phyloP scores from a whole-genome alignment of 495 filamentous ascomycete species.

The Trichoderma gamsii region DNA sequence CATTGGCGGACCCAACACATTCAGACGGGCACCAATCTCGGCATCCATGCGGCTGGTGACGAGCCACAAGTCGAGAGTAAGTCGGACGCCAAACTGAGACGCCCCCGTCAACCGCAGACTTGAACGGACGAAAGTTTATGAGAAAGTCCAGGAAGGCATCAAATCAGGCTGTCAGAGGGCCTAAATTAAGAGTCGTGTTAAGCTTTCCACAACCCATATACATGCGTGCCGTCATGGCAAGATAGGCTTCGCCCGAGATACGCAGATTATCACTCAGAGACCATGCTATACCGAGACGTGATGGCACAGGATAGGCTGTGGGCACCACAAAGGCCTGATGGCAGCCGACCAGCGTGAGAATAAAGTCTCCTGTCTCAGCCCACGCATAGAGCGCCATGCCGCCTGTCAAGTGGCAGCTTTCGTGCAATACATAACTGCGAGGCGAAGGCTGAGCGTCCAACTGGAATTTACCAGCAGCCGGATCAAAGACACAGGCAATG shows the following conservation, averaged over 20 bases:
- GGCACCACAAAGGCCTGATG: background rate
- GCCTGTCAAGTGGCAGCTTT: conserved; percentile 41
- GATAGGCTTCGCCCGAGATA: background rate
- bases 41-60: background rate
- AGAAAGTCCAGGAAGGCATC: background rate
- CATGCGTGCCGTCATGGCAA: background rate
- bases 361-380: background rate
- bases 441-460: conserved; percentile 41
- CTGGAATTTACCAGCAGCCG: conserved; percentile 31
- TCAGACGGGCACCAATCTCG: background rate
- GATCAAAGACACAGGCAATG: conserved; percentile 32
- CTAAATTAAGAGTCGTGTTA: background rate
- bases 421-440: conserved; percentile 36
- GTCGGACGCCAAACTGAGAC: background rate
- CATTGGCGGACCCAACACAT: background rate
- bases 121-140: background rate
- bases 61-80: background rate
- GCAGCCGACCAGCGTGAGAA: background rate
- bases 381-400: conserved; percentile 37
- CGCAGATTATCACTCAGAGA: background rate
- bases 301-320: background rate
- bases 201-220: background rate
- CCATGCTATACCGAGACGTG: background rate
- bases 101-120: background rate
- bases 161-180: background rate